Evolutionary conservation across 2,329 filamentous ascomycete genomes (phyloP).

Genomic region (Cercospora sp.): DNA sequence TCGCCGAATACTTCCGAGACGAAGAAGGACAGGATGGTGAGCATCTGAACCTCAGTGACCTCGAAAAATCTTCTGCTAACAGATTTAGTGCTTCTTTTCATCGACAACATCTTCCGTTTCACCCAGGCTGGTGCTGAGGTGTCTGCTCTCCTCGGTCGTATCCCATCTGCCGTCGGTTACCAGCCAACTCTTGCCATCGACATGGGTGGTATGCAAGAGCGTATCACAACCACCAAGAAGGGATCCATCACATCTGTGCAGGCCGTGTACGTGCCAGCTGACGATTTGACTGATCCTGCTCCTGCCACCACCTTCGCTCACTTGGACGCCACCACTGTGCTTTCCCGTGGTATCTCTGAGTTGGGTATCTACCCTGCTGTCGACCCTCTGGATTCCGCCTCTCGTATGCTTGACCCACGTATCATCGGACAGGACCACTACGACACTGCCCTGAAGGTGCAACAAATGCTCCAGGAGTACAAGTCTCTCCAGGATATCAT

Average conservation of each 20-base stretch:
- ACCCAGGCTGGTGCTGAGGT: conserved; percentile 99
- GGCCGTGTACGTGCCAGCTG: conserved; percentile 99
- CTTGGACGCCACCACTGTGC: conserved; percentile 99
- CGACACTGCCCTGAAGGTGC: conserved; percentile 87
- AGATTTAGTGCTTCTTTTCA: conserved; percentile 81
- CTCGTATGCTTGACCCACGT: conserved; percentile 98
- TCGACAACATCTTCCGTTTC: conserved; percentile 99
- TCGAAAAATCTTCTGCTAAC: not conserved
- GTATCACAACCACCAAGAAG: conserved; percentile 99
- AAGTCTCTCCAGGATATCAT: conserved; percentile 99
- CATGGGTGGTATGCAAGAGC: conserved; percentile 99
- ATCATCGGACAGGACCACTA: conserved; percentile 98
- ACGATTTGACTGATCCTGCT: conserved; percentile 99
- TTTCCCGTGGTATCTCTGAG: conserved; percentile 99
- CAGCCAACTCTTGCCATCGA: conserved; percentile 97
- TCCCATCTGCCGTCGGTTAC: conserved; percentile 99
- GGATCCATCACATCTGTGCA: conserved; percentile 99
- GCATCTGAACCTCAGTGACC: not conserved
- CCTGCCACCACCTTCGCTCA: conserved; percentile 99
- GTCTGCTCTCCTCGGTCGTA: conserved; percentile 98
- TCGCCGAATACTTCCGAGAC: conserved; percentile 73
- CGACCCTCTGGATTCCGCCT: conserved; percentile 99
- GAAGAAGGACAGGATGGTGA: conserved; percentile 74
- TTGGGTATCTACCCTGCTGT: conserved; percentile 99
- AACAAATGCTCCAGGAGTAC: conserved; percentile 99